These are phyloP conservation scores for Stagonosporopsis rhizophila DNA, from an alignment of 2,329 filamentous ascomycete species.

Conservation along the genomic window DNA sequence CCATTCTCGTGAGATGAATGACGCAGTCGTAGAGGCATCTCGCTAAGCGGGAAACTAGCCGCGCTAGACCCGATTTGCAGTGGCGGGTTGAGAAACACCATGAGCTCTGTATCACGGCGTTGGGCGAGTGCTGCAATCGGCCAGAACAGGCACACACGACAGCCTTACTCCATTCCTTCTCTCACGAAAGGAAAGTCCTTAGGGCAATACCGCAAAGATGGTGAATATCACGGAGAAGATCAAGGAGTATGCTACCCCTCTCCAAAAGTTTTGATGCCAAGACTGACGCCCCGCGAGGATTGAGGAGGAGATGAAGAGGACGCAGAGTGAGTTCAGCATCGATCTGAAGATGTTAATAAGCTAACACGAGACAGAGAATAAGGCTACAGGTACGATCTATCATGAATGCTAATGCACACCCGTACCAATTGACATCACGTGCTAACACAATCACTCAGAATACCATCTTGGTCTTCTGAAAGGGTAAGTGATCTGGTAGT, in stretches of 20 bases:
- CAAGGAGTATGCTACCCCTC: conserved; percentile 76
- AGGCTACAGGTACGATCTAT: conserved; percentile 84
- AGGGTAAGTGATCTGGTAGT: conserved; percentile 65
- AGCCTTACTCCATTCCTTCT: conserved; percentile 16
- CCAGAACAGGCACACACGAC: neutral
- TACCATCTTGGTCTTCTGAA: conserved; percentile 98
- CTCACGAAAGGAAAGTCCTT: neutral
- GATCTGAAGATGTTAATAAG: neutral
- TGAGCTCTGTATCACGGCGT: conserved; percentile 42
- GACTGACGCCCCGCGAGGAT: conserved; percentile 69
- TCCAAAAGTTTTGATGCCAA: conserved; percentile 39
- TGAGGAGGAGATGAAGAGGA: conserved; percentile 99
- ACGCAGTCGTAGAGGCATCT: conserved; percentile 37
- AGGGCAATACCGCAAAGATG: conserved; percentile 64
- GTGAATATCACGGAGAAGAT: conserved; percentile 99
- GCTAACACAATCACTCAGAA: conserved; percentile 65
- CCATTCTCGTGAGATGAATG: conserved; percentile 25
- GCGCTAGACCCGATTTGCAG: conserved; percentile 24
- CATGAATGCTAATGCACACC: conserved; percentile 6
- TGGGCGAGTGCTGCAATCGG: conserved; percentile 14
- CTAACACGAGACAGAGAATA: conserved; percentile 77
- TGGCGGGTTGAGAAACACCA: conserved; percentile 42
- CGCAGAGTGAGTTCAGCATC: conserved; percentile 75
- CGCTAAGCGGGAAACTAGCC: conserved; percentile 29
- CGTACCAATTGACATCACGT: conserved; percentile 29